A percentile compares a stretch with the other conserved stretches of the same genome.
Evolutionary conservation across 2,329 filamentous ascomycete species (phyloP).

Genomic region (Magnaporthales sp.): DNA sequence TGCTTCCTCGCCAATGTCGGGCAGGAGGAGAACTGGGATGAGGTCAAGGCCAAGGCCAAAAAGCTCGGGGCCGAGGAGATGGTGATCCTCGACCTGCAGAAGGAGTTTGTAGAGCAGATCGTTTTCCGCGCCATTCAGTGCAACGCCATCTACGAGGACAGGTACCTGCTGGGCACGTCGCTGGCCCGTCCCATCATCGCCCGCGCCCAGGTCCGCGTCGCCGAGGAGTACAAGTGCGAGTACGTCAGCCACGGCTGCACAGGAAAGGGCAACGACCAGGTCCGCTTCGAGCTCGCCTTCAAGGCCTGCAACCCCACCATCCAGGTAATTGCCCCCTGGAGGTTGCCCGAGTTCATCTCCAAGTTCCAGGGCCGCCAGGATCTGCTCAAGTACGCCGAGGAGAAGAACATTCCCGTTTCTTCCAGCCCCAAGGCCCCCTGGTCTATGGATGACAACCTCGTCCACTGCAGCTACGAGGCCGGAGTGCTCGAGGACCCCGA

Average conservation of each 20-base stretch:
- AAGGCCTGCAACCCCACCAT: constrained; percentile 45
- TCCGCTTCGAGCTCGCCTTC: constrained; percentile 49
- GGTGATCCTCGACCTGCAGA: constrained; percentile 55
- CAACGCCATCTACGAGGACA: constrained; percentile 60
- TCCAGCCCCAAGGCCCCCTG: constrained; percentile 66
- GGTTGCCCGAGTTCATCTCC: constrained; percentile 60
- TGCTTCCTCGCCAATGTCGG: constrained; percentile 61
- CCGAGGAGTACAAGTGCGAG: constrained; percentile 50
- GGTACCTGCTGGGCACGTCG: constrained; percentile 40
- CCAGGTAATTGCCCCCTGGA: constrained; percentile 69
- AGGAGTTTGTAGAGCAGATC: constrained; percentile 72
- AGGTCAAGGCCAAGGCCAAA: constrained; percentile 56
- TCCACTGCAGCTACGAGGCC: constrained; percentile 72
- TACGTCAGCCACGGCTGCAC: constrained; percentile 47
- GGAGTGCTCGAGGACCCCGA: constrained; percentile 62
- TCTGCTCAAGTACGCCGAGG: constrained; percentile 61
- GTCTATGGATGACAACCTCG: constrained; percentile 54
- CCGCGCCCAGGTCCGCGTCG: constrained; percentile 52
- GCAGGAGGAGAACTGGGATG: constrained; percentile 68
- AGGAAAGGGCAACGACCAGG: constrained; percentile 43
- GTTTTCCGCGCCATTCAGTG: constrained; percentile 74
- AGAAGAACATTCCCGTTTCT: constrained; percentile 61
- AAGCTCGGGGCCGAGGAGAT: constrained; percentile 58
- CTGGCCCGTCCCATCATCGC: constrained; percentile 65
- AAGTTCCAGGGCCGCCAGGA: constrained; percentile 64